Base-by-base conservation (phyloP, 352 stramenopile species). In the Blastocystis sp. region DNA sequence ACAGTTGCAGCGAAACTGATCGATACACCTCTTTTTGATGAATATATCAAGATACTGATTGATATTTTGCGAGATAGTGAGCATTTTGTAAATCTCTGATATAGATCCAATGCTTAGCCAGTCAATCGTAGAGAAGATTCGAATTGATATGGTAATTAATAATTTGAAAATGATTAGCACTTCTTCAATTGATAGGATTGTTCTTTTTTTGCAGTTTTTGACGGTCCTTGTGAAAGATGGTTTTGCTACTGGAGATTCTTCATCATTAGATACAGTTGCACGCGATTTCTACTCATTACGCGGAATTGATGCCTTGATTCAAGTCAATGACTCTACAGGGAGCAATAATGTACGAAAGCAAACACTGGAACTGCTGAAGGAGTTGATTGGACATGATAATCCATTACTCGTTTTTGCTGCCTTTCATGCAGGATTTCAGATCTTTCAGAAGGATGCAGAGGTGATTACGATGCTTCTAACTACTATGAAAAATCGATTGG, bases 241-340 rank as follows among this genome's bases (percentile, higher is more conserved):
- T 84, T 34, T 15, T 20, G 20, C 5, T 43, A 15, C 7, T 20
- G 29, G 9, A 3, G 23, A 20, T 20, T 37, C 9, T n/a, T 84
- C 34, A 84, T 64, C 34, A 43, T 20, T 47, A 84, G 73, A 69
- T 20, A 26, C 59, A 29, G 50, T 64, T 34, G 73, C 73, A 39
- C 64, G 41, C 18, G 50, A 53, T 23, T 84, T 84, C 34, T 84
- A 66, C 20, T 50, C 59, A 26, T 54, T 47, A 37, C 53, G 55
- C 20, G 73, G 73, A 47, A n/a, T 84, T n/a, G 73, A 84, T 3
- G 73, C 73, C 11, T 45, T 84, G 73, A 84, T 84, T n/a, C 45
- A 84, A 53, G 47, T 84, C 56, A 84, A 84, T 20, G 37, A 66
- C 20, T 66, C 29, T 20, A 68, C 45, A n/a, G 73, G 73, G 1